Conservation (phyloP, 106 monocot genomes). For the Iris macrosiphon region DNA sequence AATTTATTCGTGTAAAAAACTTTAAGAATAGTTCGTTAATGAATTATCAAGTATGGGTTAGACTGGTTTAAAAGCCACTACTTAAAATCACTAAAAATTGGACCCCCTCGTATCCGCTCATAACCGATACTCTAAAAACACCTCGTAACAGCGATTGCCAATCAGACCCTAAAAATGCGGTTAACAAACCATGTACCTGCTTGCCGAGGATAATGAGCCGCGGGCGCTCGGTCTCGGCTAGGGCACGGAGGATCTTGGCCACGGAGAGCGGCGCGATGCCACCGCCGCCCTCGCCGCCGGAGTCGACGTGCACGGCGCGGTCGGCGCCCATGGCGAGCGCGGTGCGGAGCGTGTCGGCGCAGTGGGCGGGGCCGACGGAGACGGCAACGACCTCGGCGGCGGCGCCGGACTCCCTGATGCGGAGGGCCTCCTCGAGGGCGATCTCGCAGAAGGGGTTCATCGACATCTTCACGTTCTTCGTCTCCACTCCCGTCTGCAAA, state of each 20-base stretch:
- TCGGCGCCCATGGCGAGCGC: constrained; percentile 99
- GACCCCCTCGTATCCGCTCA: no score
- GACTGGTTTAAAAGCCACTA: no score
- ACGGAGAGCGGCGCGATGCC: constrained; percentile 62
- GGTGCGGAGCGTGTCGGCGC: constrained; percentile 80
- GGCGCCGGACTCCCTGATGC: constrained; percentile 63
- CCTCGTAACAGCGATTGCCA: no score
- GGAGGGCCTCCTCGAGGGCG: constrained; percentile 93
- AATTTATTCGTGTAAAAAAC: no score
- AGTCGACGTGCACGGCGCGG: constrained; percentile 70
- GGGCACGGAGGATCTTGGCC: constrained; percentile 64
- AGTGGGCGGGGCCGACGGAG: constrained; percentile 77
- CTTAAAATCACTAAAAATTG: no score
- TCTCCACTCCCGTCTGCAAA: constrained; percentile 75
- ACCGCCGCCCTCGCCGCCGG: constrained; percentile 11
- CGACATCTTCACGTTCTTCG: constrained; percentile 96
- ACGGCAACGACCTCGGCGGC: constrained; percentile 87
- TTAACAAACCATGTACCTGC: constrained; percentile 74
- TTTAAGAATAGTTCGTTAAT: no score
- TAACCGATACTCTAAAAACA: no score
- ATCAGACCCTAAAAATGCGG: no score
- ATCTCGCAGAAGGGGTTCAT: constrained; percentile 99
- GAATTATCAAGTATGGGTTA: no score
- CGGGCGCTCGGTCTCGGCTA: constrained; percentile 63
- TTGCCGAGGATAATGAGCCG: constrained; percentile 90